Evolutionary conservation across 2,329 filamentous ascomycete species (phyloP).

Genomic region (Hymenoscyphus albidus): DNA sequence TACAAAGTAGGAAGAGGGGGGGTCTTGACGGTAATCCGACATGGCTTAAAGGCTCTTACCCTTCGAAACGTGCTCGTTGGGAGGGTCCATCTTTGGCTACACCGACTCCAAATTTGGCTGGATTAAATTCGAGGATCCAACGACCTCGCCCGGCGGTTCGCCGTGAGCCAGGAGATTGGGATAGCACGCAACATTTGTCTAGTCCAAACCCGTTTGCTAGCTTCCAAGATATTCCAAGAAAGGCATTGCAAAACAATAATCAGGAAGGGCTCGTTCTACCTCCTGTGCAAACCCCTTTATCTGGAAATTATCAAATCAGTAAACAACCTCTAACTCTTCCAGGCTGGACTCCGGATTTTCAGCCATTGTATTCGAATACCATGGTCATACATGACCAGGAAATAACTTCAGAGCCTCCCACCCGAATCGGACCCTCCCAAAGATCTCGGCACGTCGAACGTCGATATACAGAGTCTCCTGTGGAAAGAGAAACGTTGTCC

Average conservation of each 20-base stretch:
- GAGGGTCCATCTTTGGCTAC: constrained; percentile 25
- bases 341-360: constrained; percentile 1
- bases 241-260: neutral
- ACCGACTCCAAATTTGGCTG: constrained; percentile 28
- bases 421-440: neutral
- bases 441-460: neutral
- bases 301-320: neutral
- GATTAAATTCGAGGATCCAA: constrained; percentile 8
- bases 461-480: neutral
- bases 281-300: neutral
- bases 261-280: neutral
- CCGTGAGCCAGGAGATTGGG: neutral
- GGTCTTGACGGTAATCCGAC: constrained; percentile 19
- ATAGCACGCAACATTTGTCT: neutral
- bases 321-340: neutral
- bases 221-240: neutral
- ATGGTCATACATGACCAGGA: neutral
- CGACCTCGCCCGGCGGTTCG: neutral
- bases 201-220: neutral
- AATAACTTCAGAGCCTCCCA: neutral
- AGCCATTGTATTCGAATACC: neutral
- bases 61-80: constrained; percentile 32
- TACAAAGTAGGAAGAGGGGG: constrained; percentile 21
- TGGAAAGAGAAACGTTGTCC: neutral
- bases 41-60: constrained; percentile 34